Evolutionary conservation across 2,329 filamentous ascomycete species (phyloP).

Genomic region (Hymenoscyphus salicellus): DNA sequence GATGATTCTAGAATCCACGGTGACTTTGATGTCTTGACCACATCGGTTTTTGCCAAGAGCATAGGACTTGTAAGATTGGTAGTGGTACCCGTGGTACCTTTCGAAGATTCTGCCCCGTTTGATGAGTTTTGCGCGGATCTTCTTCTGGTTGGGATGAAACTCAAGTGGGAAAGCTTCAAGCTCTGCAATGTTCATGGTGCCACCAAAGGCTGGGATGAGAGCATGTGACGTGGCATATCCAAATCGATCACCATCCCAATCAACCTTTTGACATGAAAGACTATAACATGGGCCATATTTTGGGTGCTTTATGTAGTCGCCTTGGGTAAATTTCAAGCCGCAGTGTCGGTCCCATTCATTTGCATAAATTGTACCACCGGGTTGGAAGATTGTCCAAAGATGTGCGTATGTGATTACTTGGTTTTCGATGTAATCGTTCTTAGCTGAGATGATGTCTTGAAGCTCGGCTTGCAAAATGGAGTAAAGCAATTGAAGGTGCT

Average conservation of each 20-base stretch:
- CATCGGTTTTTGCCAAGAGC: background rate
- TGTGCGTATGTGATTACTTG: slow-evolving; percentile 53
- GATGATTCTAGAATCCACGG: background rate
- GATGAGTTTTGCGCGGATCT: background rate
- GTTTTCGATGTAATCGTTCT: slow-evolving; percentile 51
- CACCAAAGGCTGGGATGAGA: background rate
- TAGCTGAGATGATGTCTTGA: slow-evolving; percentile 47
- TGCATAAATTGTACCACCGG: slow-evolving; percentile 44
- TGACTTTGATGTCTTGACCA: background rate
- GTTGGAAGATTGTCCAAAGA: slow-evolving; percentile 53
- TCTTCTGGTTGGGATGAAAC: slow-evolving; percentile 8
- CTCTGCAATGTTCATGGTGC: slow-evolving; percentile 2
- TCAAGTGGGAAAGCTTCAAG: slow-evolving; percentile 1
- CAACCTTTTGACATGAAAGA: slow-evolving; percentile 35
- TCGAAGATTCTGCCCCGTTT: background rate
- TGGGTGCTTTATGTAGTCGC: slow-evolving; percentile 30
- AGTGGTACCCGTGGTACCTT: slow-evolving; percentile 1
- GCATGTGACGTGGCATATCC: slow-evolving; percentile 30
- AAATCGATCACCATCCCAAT: slow-evolving; percentile 49
- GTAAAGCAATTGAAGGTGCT: slow-evolving; percentile 48
- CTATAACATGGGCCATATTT: slow-evolving; percentile 36
- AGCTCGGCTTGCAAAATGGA: slow-evolving; percentile 51
- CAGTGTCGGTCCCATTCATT: slow-evolving; percentile 42
- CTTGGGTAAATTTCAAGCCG: slow-evolving; percentile 34
- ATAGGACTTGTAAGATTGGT: background rate